phyloP scores from a whole-genome alignment of 805 yeast species.

The Yamadazyma nakazawae region DNA sequence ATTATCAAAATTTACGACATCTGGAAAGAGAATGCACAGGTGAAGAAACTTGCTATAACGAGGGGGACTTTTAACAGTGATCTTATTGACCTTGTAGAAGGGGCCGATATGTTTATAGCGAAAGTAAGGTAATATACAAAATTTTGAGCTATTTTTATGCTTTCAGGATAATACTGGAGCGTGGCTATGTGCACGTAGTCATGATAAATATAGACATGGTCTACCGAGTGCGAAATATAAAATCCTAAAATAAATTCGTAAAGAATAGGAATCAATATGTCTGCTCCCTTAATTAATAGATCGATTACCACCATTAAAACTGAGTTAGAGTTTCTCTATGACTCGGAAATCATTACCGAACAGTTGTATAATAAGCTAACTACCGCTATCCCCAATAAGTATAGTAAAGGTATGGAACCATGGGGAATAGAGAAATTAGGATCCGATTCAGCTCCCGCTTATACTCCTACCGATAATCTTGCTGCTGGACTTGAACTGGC shows the following conservation, averaged over 20 bases:
- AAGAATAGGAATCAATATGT: slow-evolving; percentile 20
- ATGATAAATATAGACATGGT: no score
- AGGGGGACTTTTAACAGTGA: slow-evolving; percentile 19
- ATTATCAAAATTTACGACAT: slow-evolving; percentile 71
- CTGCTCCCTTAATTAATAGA: slow-evolving; percentile 66
- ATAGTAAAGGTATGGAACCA: slow-evolving; percentile 49
- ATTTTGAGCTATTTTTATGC: no score
- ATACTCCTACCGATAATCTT: slow-evolving; percentile 5
- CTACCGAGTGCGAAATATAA: no score
- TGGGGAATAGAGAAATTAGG: slow-evolving; percentile 40
- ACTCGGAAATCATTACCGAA: slow-evolving; percentile 67
- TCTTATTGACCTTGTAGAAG: slow-evolving; percentile 52
- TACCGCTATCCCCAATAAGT: slow-evolving; percentile 54
- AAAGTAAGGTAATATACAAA: not conserved
- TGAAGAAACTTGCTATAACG: not conserved
- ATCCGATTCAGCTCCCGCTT: not conserved
- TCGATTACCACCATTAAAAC: slow-evolving; percentile 71
- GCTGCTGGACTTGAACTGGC: slow-evolving; percentile 5
- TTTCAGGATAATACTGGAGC: no score
- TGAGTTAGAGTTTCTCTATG: slow-evolving; percentile 76
- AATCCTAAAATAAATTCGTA: no score
- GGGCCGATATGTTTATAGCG: slow-evolving; percentile 29
- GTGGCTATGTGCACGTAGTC: not conserved
- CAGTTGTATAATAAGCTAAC: slow-evolving; percentile 50
- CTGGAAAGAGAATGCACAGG: slow-evolving; percentile 32